Evolutionary conservation across 441 rosid genomes (phyloP), one percentile per base, ranked within the genome.

Genomic region (Rhodomyrtus psidioides): DNA sequence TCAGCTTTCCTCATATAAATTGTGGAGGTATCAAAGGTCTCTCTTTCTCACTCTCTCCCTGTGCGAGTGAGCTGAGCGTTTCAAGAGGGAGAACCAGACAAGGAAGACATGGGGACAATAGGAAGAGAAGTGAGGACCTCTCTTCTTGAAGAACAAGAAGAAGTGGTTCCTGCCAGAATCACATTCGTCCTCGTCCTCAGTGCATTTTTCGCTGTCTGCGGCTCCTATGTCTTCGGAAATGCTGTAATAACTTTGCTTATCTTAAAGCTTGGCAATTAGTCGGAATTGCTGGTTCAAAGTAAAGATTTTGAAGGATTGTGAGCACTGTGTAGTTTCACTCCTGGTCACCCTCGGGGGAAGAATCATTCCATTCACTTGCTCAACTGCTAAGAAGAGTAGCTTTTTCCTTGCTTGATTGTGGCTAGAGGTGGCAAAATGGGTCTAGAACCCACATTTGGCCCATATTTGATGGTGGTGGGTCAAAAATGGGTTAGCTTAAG

Each of bases 191-290:
- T 89, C 55, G 39, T 89, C 39, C 81, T 89, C 88, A 84, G 85
- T 60, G 86, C 91, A 55, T 84, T 86, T 55, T 88, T 89, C 27
- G 86, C 91, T 62, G 88, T 87, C 82, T 89, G 85, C 27, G 89
- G 91, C 53, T 89, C 91, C 34, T 89, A 86, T 44, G 90, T 87
- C 88, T 89, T 88, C 54, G 92, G 92, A 46, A 84, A 90, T 39
- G 90, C 90, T 46, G 91, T 92, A 86, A 83, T 89, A 57, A 53
- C 81, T 55, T 28, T 9, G 23, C 79, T 74, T 42, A 13, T 60
- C 49, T 21, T 65, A 65, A 65, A 65, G 76, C 46, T 65, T 19
- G 23, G 46, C 46, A 10, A 9, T 26, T 65, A 19, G 49, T 7
- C 19, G 46, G 76, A 34, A 9, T 65, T n/a, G n/a, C n/a, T n/a